Conservation (phyloP, 768 basidiomycete species). For the Phylloporus sp. region DNA sequence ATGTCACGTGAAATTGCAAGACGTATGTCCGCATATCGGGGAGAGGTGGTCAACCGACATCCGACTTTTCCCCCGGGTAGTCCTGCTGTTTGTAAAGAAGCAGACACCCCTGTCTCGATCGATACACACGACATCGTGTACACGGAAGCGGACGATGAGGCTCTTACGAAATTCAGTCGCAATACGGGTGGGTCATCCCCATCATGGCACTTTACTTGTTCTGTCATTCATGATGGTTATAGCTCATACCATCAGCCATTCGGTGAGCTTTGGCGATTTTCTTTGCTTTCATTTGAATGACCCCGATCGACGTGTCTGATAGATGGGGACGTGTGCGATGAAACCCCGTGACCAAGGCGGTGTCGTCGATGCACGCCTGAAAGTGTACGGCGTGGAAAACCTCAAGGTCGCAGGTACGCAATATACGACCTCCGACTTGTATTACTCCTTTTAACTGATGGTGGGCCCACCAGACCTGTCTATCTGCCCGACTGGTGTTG, state of each 20-base stretch:
- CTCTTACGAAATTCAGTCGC: constrained; percentile 26
- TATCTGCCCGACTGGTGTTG: constrained; percentile 27
- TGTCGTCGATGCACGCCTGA: constrained; percentile 56
- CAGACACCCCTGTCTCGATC: constrained; percentile 12
- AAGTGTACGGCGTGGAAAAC: constrained; percentile 55
- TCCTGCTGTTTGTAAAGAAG: constrained; percentile 20
- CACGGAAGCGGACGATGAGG: constrained; percentile 31
- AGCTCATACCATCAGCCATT: constrained; percentile 9
- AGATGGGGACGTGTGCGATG: constrained; percentile 70
- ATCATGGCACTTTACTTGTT: neutral
- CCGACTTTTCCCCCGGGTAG: too few species aligned
- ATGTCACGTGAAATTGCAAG: constrained; percentile 47
- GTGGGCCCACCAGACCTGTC: constrained; percentile 31
- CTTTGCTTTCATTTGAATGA: too few species aligned
- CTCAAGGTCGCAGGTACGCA: constrained; percentile 56
- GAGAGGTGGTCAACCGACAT: too few species aligned
- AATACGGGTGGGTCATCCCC: constrained; percentile 5
- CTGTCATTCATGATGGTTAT: neutral
- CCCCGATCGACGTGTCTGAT: neutral
- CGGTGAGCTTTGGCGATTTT: too few species aligned
- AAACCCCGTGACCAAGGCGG: constrained; percentile 54
- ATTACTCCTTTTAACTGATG: neutral
- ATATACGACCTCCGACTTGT: neutral
- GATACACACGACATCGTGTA: constrained; percentile 24
- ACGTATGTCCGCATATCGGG: constrained; percentile 47